These are phyloP conservation scores for Leptographium procerum DNA, from an alignment of 2,329 filamentous ascomycete genomes.

Conservation along the genomic window DNA sequence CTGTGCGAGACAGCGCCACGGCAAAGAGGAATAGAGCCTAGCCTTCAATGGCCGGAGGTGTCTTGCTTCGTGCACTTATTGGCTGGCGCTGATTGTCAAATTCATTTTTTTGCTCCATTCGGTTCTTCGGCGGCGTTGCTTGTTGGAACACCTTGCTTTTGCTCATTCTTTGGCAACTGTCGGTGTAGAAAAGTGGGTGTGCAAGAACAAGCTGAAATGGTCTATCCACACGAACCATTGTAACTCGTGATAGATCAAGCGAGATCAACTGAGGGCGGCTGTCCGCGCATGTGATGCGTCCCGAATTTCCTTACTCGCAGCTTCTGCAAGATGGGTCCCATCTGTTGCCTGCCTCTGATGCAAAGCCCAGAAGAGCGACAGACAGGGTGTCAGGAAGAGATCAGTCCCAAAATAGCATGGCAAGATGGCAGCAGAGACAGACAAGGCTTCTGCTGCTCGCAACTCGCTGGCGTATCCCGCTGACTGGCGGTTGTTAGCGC, in stretches of 20 bases:
- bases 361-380: background rate
- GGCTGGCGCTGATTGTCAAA: background rate
- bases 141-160: background rate
- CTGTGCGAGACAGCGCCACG: background rate
- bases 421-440: background rate
- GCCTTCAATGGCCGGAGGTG: background rate
- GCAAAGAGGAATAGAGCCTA: background rate
- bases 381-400: background rate
- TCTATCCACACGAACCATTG: background rate
- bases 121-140: background rate
- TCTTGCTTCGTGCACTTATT: background rate
- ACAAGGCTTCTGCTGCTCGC: background rate
- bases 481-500: background rate
- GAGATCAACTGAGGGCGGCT: background rate
- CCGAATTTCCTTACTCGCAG: background rate
- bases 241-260: background rate
- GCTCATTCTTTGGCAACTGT: conserved; percentile 1
- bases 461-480: no score
- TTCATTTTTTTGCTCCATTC: background rate
- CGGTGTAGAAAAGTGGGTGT: conserved; percentile 5
- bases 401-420: no score
- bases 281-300: background rate
- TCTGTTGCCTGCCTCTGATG: background rate
- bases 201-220: background rate
- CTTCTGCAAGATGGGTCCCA: background rate